These are phyloP conservation scores for Herpomyces periplanetae DNA, from an alignment of 2,329 filamentous ascomycete species.

Conservation along the genomic window DNA sequence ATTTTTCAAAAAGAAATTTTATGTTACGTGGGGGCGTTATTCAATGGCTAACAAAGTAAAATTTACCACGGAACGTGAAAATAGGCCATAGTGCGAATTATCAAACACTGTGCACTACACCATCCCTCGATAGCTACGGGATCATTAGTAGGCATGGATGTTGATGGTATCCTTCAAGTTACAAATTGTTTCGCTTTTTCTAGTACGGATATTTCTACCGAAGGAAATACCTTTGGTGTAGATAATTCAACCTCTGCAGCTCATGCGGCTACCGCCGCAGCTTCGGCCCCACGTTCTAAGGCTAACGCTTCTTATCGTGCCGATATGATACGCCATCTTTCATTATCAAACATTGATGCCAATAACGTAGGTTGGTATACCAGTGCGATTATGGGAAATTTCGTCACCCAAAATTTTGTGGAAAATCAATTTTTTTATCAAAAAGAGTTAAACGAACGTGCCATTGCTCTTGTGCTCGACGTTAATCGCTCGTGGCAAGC, in stretches of 20 bases:
- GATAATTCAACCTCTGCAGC: conserved; percentile 16
- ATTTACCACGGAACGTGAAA: no score
- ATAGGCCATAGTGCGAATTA: no score
- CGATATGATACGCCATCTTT: conserved; percentile 85
- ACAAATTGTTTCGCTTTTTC: conserved; percentile 91
- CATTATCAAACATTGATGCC: conserved; percentile 90
- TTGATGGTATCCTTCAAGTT: conserved; percentile 37
- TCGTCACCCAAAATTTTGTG: conserved; percentile 68
- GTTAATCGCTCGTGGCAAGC: conserved; percentile 81
- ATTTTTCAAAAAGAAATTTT: no score
- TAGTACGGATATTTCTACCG: conserved; percentile 16
- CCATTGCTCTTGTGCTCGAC: conserved; percentile 67
- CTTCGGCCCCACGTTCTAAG: conserved; percentile 66
- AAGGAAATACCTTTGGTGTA: conserved; percentile 29
- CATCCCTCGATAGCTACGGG: conserved; percentile 72
- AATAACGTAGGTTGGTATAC: conserved; percentile 98
- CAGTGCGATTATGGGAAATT: conserved; percentile 93
- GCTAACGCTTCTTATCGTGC: conserved; percentile 53
- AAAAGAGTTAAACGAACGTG: conserved; percentile 50
- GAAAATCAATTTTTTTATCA: conserved; percentile 97
- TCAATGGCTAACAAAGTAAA: no score
- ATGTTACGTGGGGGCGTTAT: no score
- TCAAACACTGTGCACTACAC: conserved; percentile 57
- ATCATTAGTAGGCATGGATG: conserved; percentile 71
- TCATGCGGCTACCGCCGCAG: conserved; percentile 17